These are phyloP conservation scores for Capronia coronata DNA, from an alignment of 2,329 filamentous ascomycete genomes.

Conservation along the genomic window DNA sequence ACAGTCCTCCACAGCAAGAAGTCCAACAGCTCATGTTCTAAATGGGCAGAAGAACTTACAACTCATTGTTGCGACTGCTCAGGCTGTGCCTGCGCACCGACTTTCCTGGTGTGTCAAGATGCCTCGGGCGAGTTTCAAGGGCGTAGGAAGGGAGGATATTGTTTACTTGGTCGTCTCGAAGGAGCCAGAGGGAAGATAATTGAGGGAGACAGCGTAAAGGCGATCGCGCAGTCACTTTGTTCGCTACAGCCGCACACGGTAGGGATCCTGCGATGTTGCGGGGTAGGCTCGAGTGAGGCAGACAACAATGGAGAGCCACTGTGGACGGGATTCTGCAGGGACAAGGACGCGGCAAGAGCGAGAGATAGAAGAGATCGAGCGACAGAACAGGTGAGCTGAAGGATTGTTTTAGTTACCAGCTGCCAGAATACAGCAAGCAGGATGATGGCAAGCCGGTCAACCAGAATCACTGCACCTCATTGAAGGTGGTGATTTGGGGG, in stretches of 20 bases:
- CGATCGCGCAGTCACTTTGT: conserved; percentile 1
- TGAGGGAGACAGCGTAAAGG: neutral
- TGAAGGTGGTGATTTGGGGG: conserved; percentile 3
- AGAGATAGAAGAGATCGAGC: neutral
- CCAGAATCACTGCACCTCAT: neutral
- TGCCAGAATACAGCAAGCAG: neutral
- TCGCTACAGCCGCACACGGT: conserved; percentile 4
- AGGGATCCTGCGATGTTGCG: conserved; percentile 10
- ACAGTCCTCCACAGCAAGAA: neutral
- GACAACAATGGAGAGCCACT: conserved; percentile 4
- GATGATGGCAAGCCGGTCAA: neutral
- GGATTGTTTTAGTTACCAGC: too few species aligned
- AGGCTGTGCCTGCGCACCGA: conserved; percentile 10
- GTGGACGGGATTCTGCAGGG: neutral
- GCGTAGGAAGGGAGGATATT: neutral
- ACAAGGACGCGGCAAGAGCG: neutral
- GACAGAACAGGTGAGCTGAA: neutral
- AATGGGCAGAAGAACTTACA: conserved; percentile 16
- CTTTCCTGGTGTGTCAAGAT: neutral
- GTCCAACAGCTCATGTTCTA: neutral
- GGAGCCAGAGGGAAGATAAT: neutral
- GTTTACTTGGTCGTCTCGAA: neutral
- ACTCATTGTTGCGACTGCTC: conserved; percentile 20
- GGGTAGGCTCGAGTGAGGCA: conserved; percentile 11
- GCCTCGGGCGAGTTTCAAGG: neutral